Percentiles rank a stretch among this genome's conserved stretches.
Evolutionary conservation across 176 grass and related monocot genomes (phyloP).

Genomic region (Carex parvula): DNA sequence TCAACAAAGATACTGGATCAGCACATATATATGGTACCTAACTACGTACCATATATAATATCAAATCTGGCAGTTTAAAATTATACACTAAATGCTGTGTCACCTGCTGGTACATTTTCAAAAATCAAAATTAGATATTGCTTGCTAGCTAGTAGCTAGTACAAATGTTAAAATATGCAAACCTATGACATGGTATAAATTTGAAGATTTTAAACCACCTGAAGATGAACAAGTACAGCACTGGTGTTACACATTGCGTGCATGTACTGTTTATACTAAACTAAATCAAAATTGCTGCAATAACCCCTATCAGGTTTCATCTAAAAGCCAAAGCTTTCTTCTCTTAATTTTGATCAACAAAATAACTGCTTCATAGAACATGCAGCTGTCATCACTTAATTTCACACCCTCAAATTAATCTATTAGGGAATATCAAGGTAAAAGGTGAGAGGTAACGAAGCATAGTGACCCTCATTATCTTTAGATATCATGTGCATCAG

Average conservation of each 20-base stretch:
- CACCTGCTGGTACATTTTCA: background rate
- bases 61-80: background rate
- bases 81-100: background rate
- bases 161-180: background rate
- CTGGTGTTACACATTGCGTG: background rate
- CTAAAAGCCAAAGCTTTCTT: background rate
- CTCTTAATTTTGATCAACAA: background rate
- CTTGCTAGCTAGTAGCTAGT: background rate
- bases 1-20: background rate
- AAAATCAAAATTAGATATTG: background rate
- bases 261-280: background rate
- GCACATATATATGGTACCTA: background rate
- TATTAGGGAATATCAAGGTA: constrained; percentile 12
- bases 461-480: constrained; percentile 4
- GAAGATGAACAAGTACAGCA: background rate
- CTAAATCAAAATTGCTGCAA: background rate
- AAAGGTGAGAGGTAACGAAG: constrained; percentile 11
- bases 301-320: background rate
- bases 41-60: background rate
- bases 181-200: background rate
- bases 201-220: background rate
- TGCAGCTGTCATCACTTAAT: background rate
- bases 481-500: constrained; percentile 32
- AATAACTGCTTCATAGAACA: background rate
- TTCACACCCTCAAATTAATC: background rate